Conservation (phyloP, 2,329 filamentous ascomycete species). For the Cryphonectria radicalis region DNA sequence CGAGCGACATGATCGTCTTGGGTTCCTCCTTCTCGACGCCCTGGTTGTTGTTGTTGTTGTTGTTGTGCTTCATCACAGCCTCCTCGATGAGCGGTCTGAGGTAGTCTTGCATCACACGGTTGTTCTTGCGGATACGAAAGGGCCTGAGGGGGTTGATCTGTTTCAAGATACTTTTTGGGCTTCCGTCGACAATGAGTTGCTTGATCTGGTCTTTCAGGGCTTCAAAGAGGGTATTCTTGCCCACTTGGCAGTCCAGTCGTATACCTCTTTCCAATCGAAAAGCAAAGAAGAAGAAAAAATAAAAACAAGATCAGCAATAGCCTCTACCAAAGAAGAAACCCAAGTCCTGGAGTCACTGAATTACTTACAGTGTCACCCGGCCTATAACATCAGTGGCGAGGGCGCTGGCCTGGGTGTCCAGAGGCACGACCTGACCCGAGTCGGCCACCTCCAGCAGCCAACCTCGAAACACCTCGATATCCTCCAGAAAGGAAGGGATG, state of each 20-base stretch:
- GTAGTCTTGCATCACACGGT: slow-evolving; percentile 35
- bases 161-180: slow-evolving; percentile 21
- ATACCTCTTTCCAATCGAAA: slow-evolving; percentile 3
- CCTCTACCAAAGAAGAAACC: not conserved
- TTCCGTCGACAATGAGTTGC: slow-evolving; percentile 27
- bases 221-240: slow-evolving; percentile 24
- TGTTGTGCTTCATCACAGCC: slow-evolving; percentile 34
- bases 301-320: not conserved
- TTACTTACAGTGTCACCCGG: slow-evolving; percentile 36
- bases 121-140: slow-evolving; percentile 35
- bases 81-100: slow-evolving; percentile 36
- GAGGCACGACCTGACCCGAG: slow-evolving; percentile 12
- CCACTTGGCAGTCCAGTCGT: slow-evolving; percentile 29
- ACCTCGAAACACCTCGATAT: slow-evolving; percentile 23
- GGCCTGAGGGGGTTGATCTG: slow-evolving; percentile 30
- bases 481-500: slow-evolving; percentile 35
- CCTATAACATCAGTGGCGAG: slow-evolving; percentile 34
- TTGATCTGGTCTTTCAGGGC: slow-evolving; percentile 28
- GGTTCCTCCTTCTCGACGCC: slow-evolving; percentile 3
- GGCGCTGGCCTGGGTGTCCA: slow-evolving; percentile 21
- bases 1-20: slow-evolving; percentile 39
- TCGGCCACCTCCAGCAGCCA: slow-evolving; percentile 18
- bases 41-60: no score
- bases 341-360: slow-evolving; percentile 4
- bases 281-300: not conserved